These are phyloP conservation scores for Debaryomycetaceae sp. DNA, from an alignment of 1,139 yeast species.

Conservation along the genomic window DNA sequence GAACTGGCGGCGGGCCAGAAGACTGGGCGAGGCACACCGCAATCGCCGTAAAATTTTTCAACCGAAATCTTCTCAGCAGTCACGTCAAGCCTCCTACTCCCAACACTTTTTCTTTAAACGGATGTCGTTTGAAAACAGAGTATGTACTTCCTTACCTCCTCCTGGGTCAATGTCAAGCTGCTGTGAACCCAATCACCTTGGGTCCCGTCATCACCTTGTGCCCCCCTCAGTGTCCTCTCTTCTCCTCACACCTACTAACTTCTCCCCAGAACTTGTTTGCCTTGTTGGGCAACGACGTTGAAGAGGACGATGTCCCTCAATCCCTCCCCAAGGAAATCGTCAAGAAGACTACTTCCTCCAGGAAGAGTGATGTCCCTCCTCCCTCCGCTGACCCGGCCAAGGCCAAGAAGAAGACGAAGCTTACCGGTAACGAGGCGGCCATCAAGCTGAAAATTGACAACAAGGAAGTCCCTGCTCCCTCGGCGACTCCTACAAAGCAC, in stretches of 20 bases:
- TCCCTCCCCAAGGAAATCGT: slow-evolving; percentile 63
- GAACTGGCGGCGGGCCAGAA: slow-evolving; percentile 2
- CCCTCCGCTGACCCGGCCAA: slow-evolving; percentile 71
- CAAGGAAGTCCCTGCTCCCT: slow-evolving; percentile 55
- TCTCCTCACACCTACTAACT: no score
- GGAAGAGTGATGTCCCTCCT: slow-evolving; percentile 82
- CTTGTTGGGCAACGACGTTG: slow-evolving; percentile 69
- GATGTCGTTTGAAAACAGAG: slow-evolving; percentile 43
- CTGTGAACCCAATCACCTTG: no score
- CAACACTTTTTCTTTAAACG: no score
- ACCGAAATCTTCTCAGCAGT: no score
- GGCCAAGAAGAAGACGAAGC: slow-evolving; percentile 68
- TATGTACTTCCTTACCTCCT: no score
- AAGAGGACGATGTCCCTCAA: slow-evolving; percentile 47
- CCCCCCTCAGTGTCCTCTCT: no score
- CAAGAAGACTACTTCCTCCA: slow-evolving; percentile 74
- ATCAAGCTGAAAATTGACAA: slow-evolving; percentile 67
- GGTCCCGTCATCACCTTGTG: no score
- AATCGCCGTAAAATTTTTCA: slow-evolving; percentile 11
- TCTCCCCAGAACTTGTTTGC: slow-evolving; percentile 33
- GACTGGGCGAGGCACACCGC: slow-evolving; percentile 5
- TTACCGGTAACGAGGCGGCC: slow-evolving; percentile 87
- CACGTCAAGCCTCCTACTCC: no score
- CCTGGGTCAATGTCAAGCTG: no score
- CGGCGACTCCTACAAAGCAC: slow-evolving; percentile 41